phyloP scores from a whole-genome alignment of 2,329 filamentous ascomycete species.

The Fusarium fujikuroi region DNA sequence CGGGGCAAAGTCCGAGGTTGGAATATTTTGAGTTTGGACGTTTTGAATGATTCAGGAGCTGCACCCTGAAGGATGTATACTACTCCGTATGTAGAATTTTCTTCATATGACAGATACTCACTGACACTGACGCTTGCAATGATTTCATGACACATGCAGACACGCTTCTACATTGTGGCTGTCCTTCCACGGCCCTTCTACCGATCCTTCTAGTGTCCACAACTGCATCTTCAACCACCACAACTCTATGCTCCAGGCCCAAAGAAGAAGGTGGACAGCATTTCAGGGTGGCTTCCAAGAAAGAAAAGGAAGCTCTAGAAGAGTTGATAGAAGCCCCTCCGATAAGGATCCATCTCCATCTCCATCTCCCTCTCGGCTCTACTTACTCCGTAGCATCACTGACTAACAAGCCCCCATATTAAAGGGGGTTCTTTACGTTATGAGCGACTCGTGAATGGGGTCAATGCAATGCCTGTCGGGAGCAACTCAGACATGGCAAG shows the following conservation, averaged over 20 bases:
- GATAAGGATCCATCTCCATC: constrained; percentile 9
- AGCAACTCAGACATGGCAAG: constrained; percentile 17
- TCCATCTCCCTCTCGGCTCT: constrained; percentile 14
- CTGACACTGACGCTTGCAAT: constrained; percentile 1
- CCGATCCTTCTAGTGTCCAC: constrained; percentile 28
- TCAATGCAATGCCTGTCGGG: constrained; percentile 5
- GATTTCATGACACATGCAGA: constrained; percentile 27
- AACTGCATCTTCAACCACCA: constrained; percentile 3
- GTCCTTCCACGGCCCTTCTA: constrained; percentile 29
- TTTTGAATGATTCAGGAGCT: constrained; percentile 10
- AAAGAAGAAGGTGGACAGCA: constrained; percentile 36
- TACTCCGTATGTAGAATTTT: background rate
- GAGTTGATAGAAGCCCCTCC: constrained; percentile 17
- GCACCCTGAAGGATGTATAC: background rate
- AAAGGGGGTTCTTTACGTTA: constrained; percentile 25
- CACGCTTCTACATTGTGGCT: constrained; percentile 3
- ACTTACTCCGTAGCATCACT: background rate
- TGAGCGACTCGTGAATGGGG: constrained; percentile 18
- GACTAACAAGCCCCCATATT: constrained; percentile 9
- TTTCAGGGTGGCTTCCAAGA: constrained; percentile 9
- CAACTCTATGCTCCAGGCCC: constrained; percentile 3
- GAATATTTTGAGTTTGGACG: constrained; percentile 3
- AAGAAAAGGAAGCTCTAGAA: constrained; percentile 35
- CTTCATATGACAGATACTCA: background rate
- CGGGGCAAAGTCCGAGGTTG: constrained; percentile 10